These are phyloP conservation scores for Talaromyces sp. DNA, from an alignment of 2,329 filamentous ascomycete genomes.

Conservation along the genomic window DNA sequence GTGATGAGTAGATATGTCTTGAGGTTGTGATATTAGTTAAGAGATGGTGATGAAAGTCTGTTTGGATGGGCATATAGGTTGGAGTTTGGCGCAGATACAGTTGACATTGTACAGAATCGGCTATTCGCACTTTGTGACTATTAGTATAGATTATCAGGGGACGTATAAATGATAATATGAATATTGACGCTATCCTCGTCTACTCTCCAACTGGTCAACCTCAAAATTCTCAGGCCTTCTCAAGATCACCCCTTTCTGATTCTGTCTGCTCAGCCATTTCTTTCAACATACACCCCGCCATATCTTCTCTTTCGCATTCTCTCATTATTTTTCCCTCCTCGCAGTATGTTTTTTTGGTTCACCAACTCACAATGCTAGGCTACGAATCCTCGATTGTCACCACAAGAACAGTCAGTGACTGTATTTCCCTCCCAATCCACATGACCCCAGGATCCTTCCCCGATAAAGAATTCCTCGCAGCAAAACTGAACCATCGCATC, in stretches of 20 bases:
- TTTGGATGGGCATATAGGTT: slow-evolving; percentile 14
- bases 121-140: background rate
- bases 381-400: background rate
- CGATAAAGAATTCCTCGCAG: slow-evolving; percentile 4
- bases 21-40: background rate
- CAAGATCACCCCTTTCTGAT: too few relatives aligned
- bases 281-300: background rate
- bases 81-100: slow-evolving; percentile 14
- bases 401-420: background rate
- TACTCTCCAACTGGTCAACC: too few relatives aligned
- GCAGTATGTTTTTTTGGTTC: background rate
- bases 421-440: background rate
- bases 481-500: background rate
- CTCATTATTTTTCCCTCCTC: background rate
- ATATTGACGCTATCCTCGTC: background rate
- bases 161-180: background rate
- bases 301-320: background rate
- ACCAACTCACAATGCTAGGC: background rate
- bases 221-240: background rate
- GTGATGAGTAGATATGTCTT: slow-evolving; percentile 25
- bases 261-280: background rate
- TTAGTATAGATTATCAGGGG: background rate
- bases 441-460: background rate
- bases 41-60: slow-evolving; percentile 5
- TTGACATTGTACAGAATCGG: background rate